Conservation (phyloP, 192 early-diverging fungal genomes). For the Coemansia sp. region DNA sequence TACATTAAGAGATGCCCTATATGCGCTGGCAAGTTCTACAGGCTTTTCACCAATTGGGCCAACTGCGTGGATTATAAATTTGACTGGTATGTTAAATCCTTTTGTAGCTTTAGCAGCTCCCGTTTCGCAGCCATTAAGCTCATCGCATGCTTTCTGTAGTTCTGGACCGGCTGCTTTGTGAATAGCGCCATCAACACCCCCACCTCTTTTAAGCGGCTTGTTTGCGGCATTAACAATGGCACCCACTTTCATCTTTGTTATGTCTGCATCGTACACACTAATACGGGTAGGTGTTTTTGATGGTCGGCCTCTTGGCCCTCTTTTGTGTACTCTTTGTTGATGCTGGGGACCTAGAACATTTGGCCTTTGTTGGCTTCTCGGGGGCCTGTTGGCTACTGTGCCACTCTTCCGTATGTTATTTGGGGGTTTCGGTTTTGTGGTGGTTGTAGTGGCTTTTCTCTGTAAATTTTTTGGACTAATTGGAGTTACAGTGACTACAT, state of each 20-base stretch:
- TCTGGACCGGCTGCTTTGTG: conserved; percentile 81
- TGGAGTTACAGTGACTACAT: too few species aligned
- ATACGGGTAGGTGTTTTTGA: not conserved
- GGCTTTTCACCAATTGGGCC: conserved; percentile 68
- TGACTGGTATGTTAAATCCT: conserved; percentile 75
- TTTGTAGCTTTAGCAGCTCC: conserved; percentile 61
- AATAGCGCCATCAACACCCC: conserved; percentile 96
- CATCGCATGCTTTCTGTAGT: conserved; percentile 72
- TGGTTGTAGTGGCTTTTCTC: too few species aligned
- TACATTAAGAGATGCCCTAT: conserved; percentile 64
- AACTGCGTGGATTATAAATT: conserved; percentile 84
- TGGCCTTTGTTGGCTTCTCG: too few species aligned
- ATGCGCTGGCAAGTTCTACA: conserved; percentile 62
- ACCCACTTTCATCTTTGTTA: conserved; percentile 77
- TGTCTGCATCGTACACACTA: conserved; percentile 68
- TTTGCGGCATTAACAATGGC: conserved; percentile 94
- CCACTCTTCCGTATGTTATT: too few species aligned
- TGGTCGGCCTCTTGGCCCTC: too few species aligned
- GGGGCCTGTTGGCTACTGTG: too few species aligned
- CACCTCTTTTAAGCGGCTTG: conserved; percentile 77
- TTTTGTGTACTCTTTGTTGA: too few species aligned
- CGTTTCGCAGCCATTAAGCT: conserved; percentile 73
- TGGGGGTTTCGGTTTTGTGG: too few species aligned
- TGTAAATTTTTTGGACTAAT: too few species aligned
- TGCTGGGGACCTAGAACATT: too few species aligned